Conservation (phyloP, 208 protist species). For the Angomonas ambiguus region DNA sequence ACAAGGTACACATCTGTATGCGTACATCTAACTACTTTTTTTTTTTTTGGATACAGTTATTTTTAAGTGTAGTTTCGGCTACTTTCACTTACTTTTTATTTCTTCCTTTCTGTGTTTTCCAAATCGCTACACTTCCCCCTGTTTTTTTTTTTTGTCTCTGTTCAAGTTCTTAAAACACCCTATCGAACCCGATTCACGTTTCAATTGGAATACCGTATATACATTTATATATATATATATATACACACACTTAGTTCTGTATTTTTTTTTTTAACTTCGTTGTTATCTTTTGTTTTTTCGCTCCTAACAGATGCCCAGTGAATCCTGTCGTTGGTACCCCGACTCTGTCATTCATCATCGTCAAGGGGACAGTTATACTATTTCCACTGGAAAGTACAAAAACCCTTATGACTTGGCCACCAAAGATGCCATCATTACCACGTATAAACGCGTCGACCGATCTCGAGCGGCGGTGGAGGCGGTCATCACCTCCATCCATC, state of each 20-base stretch:
- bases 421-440: constrained; percentile 49
- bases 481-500: constrained; percentile 42
- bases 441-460: constrained; percentile 29
- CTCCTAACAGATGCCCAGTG: constrained; percentile 26
- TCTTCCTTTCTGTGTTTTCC: constrained; percentile 11
- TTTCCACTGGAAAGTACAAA: constrained; percentile 55
- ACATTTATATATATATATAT: constrained; percentile 12
- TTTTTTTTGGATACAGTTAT: not conserved
- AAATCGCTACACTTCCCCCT: too few relatives aligned
- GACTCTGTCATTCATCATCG: constrained; percentile 71
- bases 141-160: constrained; percentile 15
- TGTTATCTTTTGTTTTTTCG: not conserved
- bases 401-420: constrained; percentile 80
- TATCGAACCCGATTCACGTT: not conserved
- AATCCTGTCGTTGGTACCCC: constrained; percentile 77
- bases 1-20: not conserved
- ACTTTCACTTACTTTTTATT: not conserved
- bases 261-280: not conserved
- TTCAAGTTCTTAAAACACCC: not conserved
- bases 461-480: constrained; percentile 32
- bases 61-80: too few relatives aligned
- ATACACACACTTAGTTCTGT: constrained; percentile 7
- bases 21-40: not conserved
- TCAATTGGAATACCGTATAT: not conserved
- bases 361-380: constrained; percentile 51